phyloP scores from a whole-genome alignment of 2,329 filamentous ascomycete species.

The Fusarium acutatum region DNA sequence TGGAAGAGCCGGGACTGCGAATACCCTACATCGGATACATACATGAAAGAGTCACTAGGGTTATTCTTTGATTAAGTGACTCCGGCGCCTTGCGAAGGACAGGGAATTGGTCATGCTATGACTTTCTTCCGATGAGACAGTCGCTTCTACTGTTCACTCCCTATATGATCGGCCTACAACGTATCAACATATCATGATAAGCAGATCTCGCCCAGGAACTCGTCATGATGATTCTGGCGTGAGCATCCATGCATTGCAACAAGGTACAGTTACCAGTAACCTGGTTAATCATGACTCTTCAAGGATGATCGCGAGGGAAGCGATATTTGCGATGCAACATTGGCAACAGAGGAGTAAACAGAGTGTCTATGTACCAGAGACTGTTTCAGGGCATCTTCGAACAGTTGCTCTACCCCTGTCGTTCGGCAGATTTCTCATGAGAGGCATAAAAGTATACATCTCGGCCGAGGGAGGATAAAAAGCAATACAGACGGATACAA shows the following conservation, averaged over 20 bases:
- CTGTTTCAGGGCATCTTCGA: conserved; percentile 8
- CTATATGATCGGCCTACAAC: neutral
- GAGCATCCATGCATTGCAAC: neutral
- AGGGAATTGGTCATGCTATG: neutral
- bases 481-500: neutral
- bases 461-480: neutral
- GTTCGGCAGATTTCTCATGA: neutral
- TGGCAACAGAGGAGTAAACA: neutral
- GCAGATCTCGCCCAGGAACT: neutral
- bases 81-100: neutral
- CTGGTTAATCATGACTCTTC: neutral
- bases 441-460: neutral
- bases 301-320: neutral
- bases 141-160: neutral
- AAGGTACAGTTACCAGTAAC: neutral
- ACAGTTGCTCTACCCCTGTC: neutral
- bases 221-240: neutral
- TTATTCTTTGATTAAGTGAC: neutral
- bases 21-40: neutral
- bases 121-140: neutral
- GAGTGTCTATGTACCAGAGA: neutral
- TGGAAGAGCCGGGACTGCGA: neutral
- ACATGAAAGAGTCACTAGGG: neutral
- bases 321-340: conserved; percentile 13
- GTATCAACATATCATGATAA: neutral